A percentile compares a stretch with the other conserved stretches of the same genome.
Evolutionary conservation across 1,284 basidiomycete genomes (phyloP).

Genomic region (Cutaneotrichosporon cutaneum): DNA sequence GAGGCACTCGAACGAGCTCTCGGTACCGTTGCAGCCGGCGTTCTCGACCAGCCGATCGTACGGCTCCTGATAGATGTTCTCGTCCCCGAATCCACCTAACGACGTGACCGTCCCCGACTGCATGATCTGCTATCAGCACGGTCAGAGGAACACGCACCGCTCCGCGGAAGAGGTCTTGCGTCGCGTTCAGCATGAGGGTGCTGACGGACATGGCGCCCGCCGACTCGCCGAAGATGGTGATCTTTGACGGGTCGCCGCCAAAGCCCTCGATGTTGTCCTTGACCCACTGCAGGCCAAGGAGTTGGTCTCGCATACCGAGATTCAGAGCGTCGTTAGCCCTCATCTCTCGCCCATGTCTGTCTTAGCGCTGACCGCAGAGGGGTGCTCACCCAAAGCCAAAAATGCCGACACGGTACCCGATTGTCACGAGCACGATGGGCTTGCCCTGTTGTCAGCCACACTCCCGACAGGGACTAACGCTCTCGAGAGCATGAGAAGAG

Average conservation of each 20-base stretch:
- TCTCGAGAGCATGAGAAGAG: conserved; percentile 10
- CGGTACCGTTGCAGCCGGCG: conserved; percentile 3
- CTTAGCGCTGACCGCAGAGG: not conserved
- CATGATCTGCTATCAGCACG: conserved; percentile 37
- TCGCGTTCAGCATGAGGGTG: conserved; percentile 38
- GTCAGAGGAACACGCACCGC: conserved; percentile 22
- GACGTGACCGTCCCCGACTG: conserved; percentile 37
- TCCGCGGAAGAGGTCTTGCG: conserved; percentile 44
- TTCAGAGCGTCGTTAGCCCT: conserved; percentile 45
- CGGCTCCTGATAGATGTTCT: conserved; percentile 1
- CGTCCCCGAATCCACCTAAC: not conserved
- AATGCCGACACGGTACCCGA: conserved; percentile 56
- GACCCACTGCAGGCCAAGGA: conserved; percentile 57
- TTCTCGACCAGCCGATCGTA: conserved; percentile 5
- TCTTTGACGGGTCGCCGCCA: conserved; percentile 55
- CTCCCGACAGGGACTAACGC: not conserved
- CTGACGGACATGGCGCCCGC: conserved; percentile 49
- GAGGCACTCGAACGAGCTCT: conserved; percentile 39
- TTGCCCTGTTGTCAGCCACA: conserved; percentile 12
- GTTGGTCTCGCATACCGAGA: conserved; percentile 54
- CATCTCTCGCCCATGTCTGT: conserved; percentile 37
- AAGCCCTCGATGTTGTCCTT: conserved; percentile 55
- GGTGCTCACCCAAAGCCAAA: conserved; percentile 51
- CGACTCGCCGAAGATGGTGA: conserved; percentile 51
- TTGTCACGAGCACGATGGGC: conserved; percentile 52